phyloP scores from a whole-genome alignment of 805 yeast species.

The Zygosaccharomyces siamensis region DNA sequence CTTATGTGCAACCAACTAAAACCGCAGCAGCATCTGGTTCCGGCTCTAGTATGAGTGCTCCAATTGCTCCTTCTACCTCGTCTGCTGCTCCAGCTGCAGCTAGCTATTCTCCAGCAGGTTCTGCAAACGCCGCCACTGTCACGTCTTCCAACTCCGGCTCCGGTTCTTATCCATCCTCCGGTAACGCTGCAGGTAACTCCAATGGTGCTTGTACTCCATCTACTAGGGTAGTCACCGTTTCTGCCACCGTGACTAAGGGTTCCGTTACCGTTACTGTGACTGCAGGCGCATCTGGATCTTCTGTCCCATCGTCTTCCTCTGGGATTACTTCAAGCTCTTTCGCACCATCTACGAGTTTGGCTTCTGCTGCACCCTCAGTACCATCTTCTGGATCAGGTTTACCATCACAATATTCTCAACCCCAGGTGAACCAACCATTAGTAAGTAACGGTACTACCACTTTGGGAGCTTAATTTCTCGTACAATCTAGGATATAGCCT shows the following conservation, averaged over 20 bases:
- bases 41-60: not conserved
- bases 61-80: conserved; percentile 1
- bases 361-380: not conserved
- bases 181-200: conserved; percentile 1
- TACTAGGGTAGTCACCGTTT: conserved; percentile 12
- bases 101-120: not conserved
- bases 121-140: conserved; percentile 6
- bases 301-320: not conserved
- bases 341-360: not conserved
- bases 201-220: conserved; percentile 17
- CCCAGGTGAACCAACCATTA: not conserved
- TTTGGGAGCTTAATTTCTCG: not conserved
- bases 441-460: conserved; percentile 1
- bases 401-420: not conserved
- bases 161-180: conserved; percentile 6
- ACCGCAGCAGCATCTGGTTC: conserved; percentile 1
- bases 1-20: conserved; percentile 3
- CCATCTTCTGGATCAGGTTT: not conserved
- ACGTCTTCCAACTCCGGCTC: conserved; percentile 3
- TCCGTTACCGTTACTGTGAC: conserved; percentile 21
- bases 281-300: conserved; percentile 4
- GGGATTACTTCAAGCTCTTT: not conserved
- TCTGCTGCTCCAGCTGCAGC: conserved; percentile 2
- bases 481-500: not conserved
- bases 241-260: conserved; percentile 22